These are phyloP conservation scores for Botryotinia calthae DNA, from an alignment of 2,329 filamentous ascomycete genomes.

Conservation along the genomic window DNA sequence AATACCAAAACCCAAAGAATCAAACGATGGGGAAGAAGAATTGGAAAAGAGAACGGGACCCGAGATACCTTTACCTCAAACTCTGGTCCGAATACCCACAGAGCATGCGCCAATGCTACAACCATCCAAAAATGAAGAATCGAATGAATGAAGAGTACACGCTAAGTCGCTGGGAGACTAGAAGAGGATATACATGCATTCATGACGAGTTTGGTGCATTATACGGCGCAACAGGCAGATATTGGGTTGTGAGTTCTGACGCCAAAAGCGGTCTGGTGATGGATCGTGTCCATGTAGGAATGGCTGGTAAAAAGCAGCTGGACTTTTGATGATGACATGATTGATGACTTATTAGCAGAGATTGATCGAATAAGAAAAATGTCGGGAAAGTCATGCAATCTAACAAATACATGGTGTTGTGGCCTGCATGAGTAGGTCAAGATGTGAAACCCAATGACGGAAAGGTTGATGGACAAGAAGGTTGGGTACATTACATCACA, in stretches of 20 bases:
- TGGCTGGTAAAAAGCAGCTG: conserved; percentile 18
- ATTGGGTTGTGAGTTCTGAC: conserved; percentile 10
- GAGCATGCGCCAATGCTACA: conserved; percentile 65
- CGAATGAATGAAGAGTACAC: conserved; percentile 22
- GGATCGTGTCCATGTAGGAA: not conserved
- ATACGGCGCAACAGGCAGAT: conserved; percentile 24
- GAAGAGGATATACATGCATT: conserved; percentile 17
- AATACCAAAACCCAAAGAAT: conserved; percentile 59
- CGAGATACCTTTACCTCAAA: conserved; percentile 65
- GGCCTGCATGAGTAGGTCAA: not conserved
- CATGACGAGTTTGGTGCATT: conserved; percentile 22
- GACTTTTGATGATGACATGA: not conserved
- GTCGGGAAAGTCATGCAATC: not conserved
- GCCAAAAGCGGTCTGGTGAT: conserved; percentile 15
- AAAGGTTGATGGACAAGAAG: not conserved
- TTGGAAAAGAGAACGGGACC: conserved; percentile 41
- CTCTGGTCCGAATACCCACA: conserved; percentile 79
- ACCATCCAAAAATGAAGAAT: conserved; percentile 24
- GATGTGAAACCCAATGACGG: not conserved
- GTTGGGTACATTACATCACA: not conserved
- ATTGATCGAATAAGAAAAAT: not conserved
- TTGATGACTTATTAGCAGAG: conserved; percentile 8
- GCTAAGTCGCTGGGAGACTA: not conserved
- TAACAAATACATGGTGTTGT: not conserved
- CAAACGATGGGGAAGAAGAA: conserved; percentile 43